Base-by-base conservation (phyloP, 768 basidiomycete species). In the Solioccasus polychromus region DNA sequence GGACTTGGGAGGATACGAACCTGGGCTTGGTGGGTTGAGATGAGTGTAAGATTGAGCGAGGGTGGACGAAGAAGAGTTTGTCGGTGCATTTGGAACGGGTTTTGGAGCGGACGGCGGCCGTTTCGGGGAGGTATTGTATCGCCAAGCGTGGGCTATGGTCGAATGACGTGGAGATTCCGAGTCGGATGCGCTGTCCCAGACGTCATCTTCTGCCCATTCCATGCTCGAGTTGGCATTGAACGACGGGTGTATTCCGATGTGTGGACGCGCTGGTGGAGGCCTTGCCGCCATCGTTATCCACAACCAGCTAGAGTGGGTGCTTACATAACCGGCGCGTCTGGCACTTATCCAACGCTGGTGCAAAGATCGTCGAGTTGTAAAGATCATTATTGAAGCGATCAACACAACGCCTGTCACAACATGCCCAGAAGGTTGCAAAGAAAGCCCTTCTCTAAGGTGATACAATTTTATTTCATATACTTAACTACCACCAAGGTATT, bases 141-240 rank as follows among this genome's bases (percentile, higher is more conserved):
- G 70, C 74, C 74, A 75, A 15, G 73, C 66, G 58, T 67, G 70
- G n/a, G 73, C 63, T 34, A 77, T 55, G 9, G 75, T 73, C n/a
- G 76, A 74, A 47, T 74, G 78, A 54, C 73, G 76, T 45, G 77
- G 78, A 43, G 78, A 82, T 65, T 88, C 87, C 36, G 82, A 82
- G 68, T 91, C 88, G 15, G 88, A 90, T 41, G 77, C 74, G 56
- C 83, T 85, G 68, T 91, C 88, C 88, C 88, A 92, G 36, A 80
- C 87, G 62, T 92, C 88, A 60, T 91, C 88, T 62, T 89, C 88
- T n/a, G 70, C 85, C 84, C 86, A 85, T 42, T 88, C 85, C 39
- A 67, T 64, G 46, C 67, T 76, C 54, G 68, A 73, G 41, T 50
- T 76, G 46, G 74, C 72, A 65, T 56, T 68, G 67, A 61, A 62